These are phyloP conservation scores for Thalassiosira livingstoniorum DNA, from an alignment of 352 stramenopile species.

Conservation along the genomic window DNA sequence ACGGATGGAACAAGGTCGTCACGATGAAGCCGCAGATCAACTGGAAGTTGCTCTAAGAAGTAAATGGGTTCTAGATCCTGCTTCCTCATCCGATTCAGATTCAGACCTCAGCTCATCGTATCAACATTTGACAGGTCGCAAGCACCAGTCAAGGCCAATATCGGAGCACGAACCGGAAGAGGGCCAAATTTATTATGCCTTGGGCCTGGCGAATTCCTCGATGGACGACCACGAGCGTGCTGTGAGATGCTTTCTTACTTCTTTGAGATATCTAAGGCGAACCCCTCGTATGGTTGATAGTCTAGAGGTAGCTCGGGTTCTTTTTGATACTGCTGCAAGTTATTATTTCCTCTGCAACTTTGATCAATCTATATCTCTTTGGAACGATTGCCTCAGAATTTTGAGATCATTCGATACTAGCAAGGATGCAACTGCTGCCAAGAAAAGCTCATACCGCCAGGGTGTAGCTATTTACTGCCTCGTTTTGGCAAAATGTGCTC, in stretches of 20 bases:
- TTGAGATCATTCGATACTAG: constrained; percentile 34
- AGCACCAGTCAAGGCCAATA: constrained; percentile 37
- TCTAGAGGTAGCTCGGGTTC: constrained; percentile 58
- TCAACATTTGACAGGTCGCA: constrained; percentile 44
- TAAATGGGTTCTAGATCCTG: constrained; percentile 66
- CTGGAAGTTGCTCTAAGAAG: constrained; percentile 61
- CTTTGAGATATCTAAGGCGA: constrained; percentile 58
- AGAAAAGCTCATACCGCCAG: constrained; percentile 40
- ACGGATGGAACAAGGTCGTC: constrained; percentile 49
- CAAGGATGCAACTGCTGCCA: constrained; percentile 13
- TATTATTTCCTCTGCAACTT: constrained; percentile 69
- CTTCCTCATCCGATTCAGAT: constrained; percentile 67
- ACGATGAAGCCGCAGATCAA: constrained; percentile 61
- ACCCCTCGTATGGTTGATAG: constrained; percentile 56
- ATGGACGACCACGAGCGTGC: constrained; percentile 65
- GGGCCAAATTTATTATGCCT: constrained; percentile 64
- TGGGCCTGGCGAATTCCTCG: constrained; percentile 48
- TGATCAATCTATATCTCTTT: constrained; percentile 56
- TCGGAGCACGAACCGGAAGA: constrained; percentile 65
- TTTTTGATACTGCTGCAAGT: constrained; percentile 66
- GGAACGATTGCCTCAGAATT: constrained; percentile 59
- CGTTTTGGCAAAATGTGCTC: constrained; percentile 40
- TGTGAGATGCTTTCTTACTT: constrained; percentile 67
- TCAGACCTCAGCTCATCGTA: constrained; percentile 45
- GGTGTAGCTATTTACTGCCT: constrained; percentile 64